Conservation (phyloP, 2,329 filamentous ascomycete genomes). For the Pseudocercospora cruenta region DNA sequence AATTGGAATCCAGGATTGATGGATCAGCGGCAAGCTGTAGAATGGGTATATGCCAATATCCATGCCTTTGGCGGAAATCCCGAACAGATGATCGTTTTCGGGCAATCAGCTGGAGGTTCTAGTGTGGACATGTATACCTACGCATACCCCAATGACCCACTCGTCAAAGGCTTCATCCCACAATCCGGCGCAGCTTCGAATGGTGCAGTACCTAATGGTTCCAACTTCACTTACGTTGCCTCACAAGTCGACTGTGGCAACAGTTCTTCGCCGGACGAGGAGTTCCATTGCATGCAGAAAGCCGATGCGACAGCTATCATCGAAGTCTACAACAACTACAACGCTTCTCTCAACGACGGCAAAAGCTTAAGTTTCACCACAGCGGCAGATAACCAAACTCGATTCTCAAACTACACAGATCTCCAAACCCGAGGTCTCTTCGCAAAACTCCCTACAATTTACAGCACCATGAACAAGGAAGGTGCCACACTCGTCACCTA, state of each 20-base stretch:
- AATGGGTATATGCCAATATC: constrained; percentile 45
- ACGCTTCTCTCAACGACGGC: constrained; percentile 15
- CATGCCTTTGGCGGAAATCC: constrained; percentile 37
- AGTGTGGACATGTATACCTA: constrained; percentile 38
- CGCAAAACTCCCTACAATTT: constrained; percentile 17
- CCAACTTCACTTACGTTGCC: constrained; percentile 23
- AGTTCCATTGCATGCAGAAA: constrained; percentile 22
- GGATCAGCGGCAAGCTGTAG: constrained; percentile 43
- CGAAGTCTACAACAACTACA: constrained; percentile 22
- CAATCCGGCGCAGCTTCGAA: constrained; percentile 37
- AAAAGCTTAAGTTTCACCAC: constrained; percentile 14
- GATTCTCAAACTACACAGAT: constrained; percentile 24
- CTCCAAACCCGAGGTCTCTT: constrained; percentile 20
- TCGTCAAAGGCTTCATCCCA: constrained; percentile 42
- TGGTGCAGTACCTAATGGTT: constrained; percentile 20
- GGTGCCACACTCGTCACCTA: constrained; percentile 19
- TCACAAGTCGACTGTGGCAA: constrained; percentile 14
- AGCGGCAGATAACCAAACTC: constrained; percentile 20
- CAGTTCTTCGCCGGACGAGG: constrained; percentile 5
- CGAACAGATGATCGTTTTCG: constrained; percentile 30
- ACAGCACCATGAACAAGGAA: constrained; percentile 22
- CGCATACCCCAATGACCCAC: constrained; percentile 40
- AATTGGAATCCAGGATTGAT: constrained; percentile 38
- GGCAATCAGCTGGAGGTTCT: constrained; percentile 31
- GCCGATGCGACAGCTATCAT: constrained; percentile 17